These are phyloP conservation scores for Ophiostoma ips DNA, from an alignment of 2,329 filamentous ascomycete genomes.

Conservation along the genomic window DNA sequence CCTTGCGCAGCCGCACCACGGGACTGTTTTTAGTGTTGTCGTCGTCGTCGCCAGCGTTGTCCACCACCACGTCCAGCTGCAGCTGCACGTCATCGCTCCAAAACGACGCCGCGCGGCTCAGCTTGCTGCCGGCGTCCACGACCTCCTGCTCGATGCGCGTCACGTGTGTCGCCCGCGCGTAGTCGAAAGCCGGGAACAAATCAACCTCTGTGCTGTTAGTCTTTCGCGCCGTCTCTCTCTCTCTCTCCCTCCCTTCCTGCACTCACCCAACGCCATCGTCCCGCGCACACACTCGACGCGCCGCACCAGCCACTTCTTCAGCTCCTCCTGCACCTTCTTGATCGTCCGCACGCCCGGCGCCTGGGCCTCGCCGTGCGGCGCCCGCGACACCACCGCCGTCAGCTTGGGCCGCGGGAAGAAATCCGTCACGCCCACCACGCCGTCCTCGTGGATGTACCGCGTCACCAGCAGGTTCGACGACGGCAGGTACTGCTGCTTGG, in stretches of 20 bases:
- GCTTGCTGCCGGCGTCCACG: conserved; percentile 22
- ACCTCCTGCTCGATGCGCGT: conserved; percentile 38
- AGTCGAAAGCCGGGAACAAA: conserved; percentile 60
- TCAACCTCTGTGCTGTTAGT: conserved; percentile 39
- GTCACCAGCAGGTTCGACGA: conserved; percentile 65
- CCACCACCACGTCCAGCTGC: conserved; percentile 49
- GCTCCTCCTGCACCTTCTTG: conserved; percentile 39
- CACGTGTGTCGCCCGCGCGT: conserved; percentile 48
- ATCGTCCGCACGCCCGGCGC: conserved; percentile 32
- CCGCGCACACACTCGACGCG: conserved; percentile 62
- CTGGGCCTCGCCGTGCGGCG: conserved; percentile 19
- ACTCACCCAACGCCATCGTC: conserved; percentile 41
- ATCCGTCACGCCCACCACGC: conserved; percentile 58
- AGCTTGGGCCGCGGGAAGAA: conserved; percentile 61
- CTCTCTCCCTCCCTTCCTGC: background rate
- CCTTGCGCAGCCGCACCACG: conserved; percentile 39
- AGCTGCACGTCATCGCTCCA: conserved; percentile 43
- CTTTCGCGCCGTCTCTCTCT: background rate
- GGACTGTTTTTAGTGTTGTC: conserved; percentile 23
- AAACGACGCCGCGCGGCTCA: conserved; percentile 51
- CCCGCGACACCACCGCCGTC: conserved; percentile 34
- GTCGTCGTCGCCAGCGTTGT: background rate
- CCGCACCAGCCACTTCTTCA: conserved; percentile 58
- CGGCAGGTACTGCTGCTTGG: conserved; percentile 65
- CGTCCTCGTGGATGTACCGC: conserved; percentile 62